A percentile compares a stretch with the other conserved stretches of the same genome.
These are phyloP conservation scores for Ceratorhiza oryzae-sativae DNA, from an alignment of 1,284 basidiomycete species.

Conservation along the genomic window DNA sequence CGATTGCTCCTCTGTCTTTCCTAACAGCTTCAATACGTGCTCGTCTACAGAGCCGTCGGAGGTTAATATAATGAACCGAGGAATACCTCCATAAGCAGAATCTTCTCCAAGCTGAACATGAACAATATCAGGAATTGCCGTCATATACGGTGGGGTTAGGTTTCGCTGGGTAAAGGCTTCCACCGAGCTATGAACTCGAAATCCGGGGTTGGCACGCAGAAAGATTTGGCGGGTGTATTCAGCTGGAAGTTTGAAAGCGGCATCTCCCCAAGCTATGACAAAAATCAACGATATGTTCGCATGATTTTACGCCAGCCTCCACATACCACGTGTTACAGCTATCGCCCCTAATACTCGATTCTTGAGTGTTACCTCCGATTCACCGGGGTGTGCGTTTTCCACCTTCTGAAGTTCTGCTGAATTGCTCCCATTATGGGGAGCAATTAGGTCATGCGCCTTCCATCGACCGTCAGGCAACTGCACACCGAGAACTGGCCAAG, in stretches of 20 bases:
- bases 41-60: constrained; percentile 60
- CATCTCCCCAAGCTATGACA: constrained; percentile 67
- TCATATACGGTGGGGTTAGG: constrained; percentile 71
- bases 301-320: constrained; percentile 28
- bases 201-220: constrained; percentile 69
- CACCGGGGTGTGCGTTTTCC: constrained; percentile 65
- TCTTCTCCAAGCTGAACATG: constrained; percentile 57
- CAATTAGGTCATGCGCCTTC: constrained; percentile 63
- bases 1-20: constrained; percentile 45
- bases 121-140: constrained; percentile 65
- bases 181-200: constrained; percentile 66
- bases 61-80: constrained; percentile 64
- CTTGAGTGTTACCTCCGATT: constrained; percentile 66
- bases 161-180: constrained; percentile 64
- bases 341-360: constrained; percentile 71
- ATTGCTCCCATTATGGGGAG: constrained; percentile 69
- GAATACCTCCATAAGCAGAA: constrained; percentile 41
- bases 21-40: neutral
- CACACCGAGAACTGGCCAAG: constrained; percentile 59
- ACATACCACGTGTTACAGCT: constrained; percentile 71
- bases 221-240: constrained; percentile 70
- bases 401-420: constrained; percentile 65
- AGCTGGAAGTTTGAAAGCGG: constrained; percentile 73
- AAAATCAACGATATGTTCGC: constrained; percentile 16
- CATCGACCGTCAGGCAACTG: constrained; percentile 57